Percentiles rank a stretch among this genome's conserved stretches.
phyloP scores from a whole-genome alignment of 106 monocot species.

The Dioscorea dumetorum region DNA sequence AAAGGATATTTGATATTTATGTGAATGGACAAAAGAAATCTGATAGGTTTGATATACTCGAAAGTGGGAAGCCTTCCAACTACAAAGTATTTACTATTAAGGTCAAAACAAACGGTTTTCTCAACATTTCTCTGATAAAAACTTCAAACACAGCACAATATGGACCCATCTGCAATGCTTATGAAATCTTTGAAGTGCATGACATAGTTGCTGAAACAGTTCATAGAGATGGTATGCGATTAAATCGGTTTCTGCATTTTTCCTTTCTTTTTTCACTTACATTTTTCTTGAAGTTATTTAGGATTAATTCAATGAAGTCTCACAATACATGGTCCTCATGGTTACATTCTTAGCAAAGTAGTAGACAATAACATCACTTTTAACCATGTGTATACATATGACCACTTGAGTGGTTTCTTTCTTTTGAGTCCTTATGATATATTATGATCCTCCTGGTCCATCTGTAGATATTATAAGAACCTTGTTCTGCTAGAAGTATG shows the following conservation, averaged over 20 bases:
- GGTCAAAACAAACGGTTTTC: slow-evolving; percentile 20
- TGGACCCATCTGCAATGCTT: slow-evolving; percentile 40
- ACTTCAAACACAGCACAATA: slow-evolving; percentile 5
- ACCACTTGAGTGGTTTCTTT: no score
- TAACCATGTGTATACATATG: neutral
- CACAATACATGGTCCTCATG: neutral
- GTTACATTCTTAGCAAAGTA: neutral
- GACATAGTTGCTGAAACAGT: slow-evolving; percentile 21
- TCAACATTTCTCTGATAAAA: slow-evolving; percentile 28
- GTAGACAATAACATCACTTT: neutral
- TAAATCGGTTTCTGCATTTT: neutral
- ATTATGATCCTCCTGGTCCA: no score
- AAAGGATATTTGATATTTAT: slow-evolving; percentile 27
- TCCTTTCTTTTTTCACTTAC: neutral
- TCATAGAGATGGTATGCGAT: slow-evolving; percentile 19
- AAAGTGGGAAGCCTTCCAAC: slow-evolving; percentile 6
- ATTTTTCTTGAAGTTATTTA: neutral
- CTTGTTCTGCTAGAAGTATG: no score
- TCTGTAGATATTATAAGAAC: no score
- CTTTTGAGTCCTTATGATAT: no score
- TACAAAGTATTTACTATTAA: slow-evolving; percentile 9
- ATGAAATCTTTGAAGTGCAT: slow-evolving; percentile 31
- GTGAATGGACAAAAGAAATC: slow-evolving; percentile 23
- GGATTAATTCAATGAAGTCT: neutral
- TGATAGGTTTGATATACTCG: slow-evolving; percentile 25